Evolutionary conservation across 257 asterid genomes (phyloP).

Genomic region (Solanum ahanhuiri): DNA sequence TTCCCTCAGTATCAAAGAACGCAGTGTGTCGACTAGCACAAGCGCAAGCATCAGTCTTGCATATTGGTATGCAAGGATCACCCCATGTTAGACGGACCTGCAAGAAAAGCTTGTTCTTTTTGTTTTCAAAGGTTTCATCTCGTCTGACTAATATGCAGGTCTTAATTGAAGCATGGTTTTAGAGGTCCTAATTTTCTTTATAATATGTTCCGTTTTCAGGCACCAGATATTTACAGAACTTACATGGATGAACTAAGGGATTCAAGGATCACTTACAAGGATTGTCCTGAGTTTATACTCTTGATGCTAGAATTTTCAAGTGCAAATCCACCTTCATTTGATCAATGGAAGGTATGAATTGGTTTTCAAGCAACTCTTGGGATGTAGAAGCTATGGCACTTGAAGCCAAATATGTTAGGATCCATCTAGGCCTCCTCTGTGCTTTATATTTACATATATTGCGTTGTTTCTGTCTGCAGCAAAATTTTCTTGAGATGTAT

Average conservation of each 20-base stretch:
- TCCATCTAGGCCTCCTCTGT: neutral
- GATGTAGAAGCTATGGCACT: neutral
- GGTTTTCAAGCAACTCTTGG: neutral
- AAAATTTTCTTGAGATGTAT: conserved; percentile 65
- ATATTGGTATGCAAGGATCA: conserved; percentile 63
- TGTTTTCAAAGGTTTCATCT: conserved; percentile 62
- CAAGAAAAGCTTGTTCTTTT: conserved; percentile 38
- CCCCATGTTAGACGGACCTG: conserved; percentile 59
- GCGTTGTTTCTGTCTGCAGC: conserved; percentile 42
- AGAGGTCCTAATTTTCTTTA: conserved; percentile 3
- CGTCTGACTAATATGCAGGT: neutral
- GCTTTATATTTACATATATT: conserved; percentile 13
- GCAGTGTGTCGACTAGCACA: conserved; percentile 73
- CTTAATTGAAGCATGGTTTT: neutral
- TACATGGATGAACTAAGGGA: conserved; percentile 71
- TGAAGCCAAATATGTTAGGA: neutral
- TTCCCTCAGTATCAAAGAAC: conserved; percentile 59
- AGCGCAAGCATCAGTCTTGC: conserved; percentile 69
- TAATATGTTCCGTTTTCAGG: conserved; percentile 34
- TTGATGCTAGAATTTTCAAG: conserved; percentile 58
- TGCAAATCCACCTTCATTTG: conserved; percentile 39
- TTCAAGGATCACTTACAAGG: conserved; percentile 65
- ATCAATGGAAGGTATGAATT: conserved; percentile 55
- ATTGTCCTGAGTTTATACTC: conserved; percentile 54
- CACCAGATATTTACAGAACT: conserved; percentile 51